Evolutionary conservation across 1,284 basidiomycete genomes (phyloP), one percentile per base, ranked within the genome.

Genomic region (Leccinum pallidistipes): DNA sequence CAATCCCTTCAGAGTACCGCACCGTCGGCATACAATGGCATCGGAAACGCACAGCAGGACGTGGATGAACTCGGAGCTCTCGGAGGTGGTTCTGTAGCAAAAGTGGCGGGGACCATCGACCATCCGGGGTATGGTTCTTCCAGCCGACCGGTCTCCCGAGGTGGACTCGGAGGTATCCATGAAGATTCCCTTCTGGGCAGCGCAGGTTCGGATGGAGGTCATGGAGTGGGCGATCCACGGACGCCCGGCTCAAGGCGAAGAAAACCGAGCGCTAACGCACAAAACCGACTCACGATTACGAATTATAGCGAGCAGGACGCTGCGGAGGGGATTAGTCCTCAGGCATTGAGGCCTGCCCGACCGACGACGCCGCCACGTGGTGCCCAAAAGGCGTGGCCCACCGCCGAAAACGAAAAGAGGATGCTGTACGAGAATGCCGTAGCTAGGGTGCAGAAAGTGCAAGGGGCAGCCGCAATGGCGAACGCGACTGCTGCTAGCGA

Each of bases 341-440:
- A 79, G 11, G 57, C 56, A 2, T 38, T 56, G 18, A 61, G 45
- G 38, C 21, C 59, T 38, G 9, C 58, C 47, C 60, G 55, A 24
- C 54, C 63, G 7, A 57, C 62, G 43, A 65, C 66, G 8, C 62
- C 61, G 1, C 52, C 60, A 57, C 66, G 58, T 29, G 49, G 21
- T 53, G 16, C 56, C 8, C 62, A 62, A 49, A 69, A 62, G 58
- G 59, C 65, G 14, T 89, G 84, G 84, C 73, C 73, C 3, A 80
- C 74, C 14, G 87, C 89, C 1, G 87, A 86, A 67, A 82, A 89
- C 31, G 90, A 91, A 72, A 91, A 91, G 73, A 74, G 78, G 64
- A 71, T 73, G 57, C 73, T 91, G 55, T 94, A 90, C 68, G 84
- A 91, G 60, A 76, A 78, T 51, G 92, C 92, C 0, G 81, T 83